These are phyloP conservation scores for Dryadomyces quercivorus DNA, from an alignment of 2,329 filamentous ascomycete species.

Conservation along the genomic window DNA sequence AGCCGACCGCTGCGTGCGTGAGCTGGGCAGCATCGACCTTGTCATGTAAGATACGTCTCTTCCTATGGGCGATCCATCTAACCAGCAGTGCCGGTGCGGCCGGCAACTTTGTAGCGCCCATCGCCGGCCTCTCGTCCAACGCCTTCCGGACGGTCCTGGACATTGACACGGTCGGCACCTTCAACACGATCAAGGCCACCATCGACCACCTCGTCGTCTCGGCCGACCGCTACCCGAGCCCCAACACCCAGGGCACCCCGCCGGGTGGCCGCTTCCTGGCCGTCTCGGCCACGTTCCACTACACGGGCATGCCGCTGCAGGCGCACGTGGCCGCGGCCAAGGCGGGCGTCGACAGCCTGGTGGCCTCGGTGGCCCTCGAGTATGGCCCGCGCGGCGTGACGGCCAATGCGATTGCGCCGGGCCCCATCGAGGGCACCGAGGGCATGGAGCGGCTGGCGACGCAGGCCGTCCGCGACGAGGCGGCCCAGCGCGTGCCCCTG, in stretches of 20 bases:
- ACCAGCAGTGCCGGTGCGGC: conserved; percentile 75
- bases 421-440: conserved; percentile 77
- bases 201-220: conserved; percentile 70
- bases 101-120: conserved; percentile 86
- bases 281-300: conserved; percentile 84
- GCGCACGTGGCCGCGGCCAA: conserved; percentile 88
- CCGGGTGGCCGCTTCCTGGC: conserved; percentile 79
- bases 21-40: conserved; percentile 82
- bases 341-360: conserved; percentile 77
- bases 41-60: conserved; percentile 64
- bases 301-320: conserved; percentile 74
- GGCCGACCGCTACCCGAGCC: conserved; percentile 49
- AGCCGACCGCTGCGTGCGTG: conserved; percentile 65
- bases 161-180: conserved; percentile 88
- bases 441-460: conserved; percentile 52
- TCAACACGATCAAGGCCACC: conserved; percentile 88
- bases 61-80: too few species aligned
- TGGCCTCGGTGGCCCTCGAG: conserved; percentile 69
- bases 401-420: conserved; percentile 80
- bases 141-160: conserved; percentile 94
- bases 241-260: conserved; percentile 22
- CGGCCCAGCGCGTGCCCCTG: conserved; percentile 3
- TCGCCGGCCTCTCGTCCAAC: conserved; percentile 70
- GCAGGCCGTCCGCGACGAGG: conserved; percentile 8
- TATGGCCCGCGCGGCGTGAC: conserved; percentile 80